Evolutionary conservation across 2,329 filamentous ascomycete genomes (phyloP), one percentile per base, ranked within the genome.

Genomic region (Geosmithia morbida): DNA sequence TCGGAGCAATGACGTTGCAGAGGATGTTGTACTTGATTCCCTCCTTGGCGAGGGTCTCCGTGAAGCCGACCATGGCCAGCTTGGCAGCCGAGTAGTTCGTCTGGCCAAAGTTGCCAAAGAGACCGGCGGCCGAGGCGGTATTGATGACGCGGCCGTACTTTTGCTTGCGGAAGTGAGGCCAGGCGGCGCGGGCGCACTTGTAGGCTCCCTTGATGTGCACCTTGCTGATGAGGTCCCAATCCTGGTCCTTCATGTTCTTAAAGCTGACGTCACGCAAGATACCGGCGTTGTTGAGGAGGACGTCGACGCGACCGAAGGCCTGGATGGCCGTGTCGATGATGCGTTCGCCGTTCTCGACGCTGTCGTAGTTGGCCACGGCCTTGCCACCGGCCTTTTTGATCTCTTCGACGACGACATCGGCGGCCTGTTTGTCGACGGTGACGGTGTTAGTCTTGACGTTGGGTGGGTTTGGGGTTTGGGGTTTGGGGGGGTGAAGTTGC

Each of bases 111-210:
- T 80, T 92, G 59, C 92, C 92, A 64, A 94, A 97, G 47, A 98
- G 75, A 58, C 92, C 92, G 51, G 92, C 89, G 49, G 88, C 88
- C n/a, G 90, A 97, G 39, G 90, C 81, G 20, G 92, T 97, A 75
- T 94, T 97, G 70, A 98, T 95, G 55, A 98, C 75, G 58, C 92
- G 81, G 53, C 92, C 92, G 64, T 87, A 98, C 79, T 96, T 97
- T 70, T 98, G 92, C 72, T 97, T 97, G 61, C 90, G 79, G 77
- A 98, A 97, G 68, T 97, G 75, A 50, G 90, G 88, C 90, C 92
- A 98, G 46, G 92, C 92, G 52, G 92, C 92, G 65, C 81, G 83
- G 51, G 92, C 77, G 65, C 87, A 94, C 79, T 95, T 97, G 77
- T 94, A 98, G 59, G 88, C 83, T 57, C 92, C 92, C 61, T 81